These are phyloP conservation scores for Aaosphaeria arxii DNA, from an alignment of 2,329 filamentous ascomycete genomes.

Conservation along the genomic window DNA sequence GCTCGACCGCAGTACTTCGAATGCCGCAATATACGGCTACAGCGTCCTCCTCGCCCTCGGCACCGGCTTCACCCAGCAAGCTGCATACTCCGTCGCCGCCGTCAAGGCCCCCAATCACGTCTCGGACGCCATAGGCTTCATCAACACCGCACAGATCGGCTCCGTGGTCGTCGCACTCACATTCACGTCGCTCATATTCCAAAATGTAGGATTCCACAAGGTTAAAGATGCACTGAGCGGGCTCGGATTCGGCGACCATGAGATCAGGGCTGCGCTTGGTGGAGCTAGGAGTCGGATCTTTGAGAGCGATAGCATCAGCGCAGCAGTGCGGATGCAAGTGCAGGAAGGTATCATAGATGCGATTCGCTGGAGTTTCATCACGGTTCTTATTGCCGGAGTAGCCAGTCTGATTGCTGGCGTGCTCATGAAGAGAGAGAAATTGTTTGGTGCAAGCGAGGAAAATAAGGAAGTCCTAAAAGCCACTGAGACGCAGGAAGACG, in stretches of 20 bases:
- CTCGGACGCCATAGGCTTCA: slow-evolving; percentile 15
- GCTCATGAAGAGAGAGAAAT: neutral
- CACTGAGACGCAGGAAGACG: too few species aligned
- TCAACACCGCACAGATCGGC: slow-evolving; percentile 22
- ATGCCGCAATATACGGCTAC: slow-evolving; percentile 13
- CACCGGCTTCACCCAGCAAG: slow-evolving; percentile 12
- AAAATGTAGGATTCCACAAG: slow-evolving; percentile 16
- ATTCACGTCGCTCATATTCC: slow-evolving; percentile 20
- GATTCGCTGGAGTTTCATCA: neutral
- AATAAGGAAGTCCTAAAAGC: neutral
- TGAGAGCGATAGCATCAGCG: neutral
- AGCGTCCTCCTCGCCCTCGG: slow-evolving; percentile 17
- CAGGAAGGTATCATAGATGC: neutral
- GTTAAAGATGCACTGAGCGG: neutral
- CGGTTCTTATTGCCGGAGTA: neutral
- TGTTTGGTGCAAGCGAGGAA: neutral
- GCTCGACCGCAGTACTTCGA: neutral
- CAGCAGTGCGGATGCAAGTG: neutral
- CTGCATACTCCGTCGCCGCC: slow-evolving; percentile 14
- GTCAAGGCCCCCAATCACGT: slow-evolving; percentile 5
- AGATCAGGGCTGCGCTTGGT: neutral
- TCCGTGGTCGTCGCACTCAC: slow-evolving; percentile 19
- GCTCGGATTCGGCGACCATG: neutral
- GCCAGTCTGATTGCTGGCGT: neutral
- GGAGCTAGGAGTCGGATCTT: neutral